Evolutionary conservation across 768 basidiomycete species (phyloP), one percentile per base, ranked within the genome.

Genomic region (Lactarius hengduanensis): DNA sequence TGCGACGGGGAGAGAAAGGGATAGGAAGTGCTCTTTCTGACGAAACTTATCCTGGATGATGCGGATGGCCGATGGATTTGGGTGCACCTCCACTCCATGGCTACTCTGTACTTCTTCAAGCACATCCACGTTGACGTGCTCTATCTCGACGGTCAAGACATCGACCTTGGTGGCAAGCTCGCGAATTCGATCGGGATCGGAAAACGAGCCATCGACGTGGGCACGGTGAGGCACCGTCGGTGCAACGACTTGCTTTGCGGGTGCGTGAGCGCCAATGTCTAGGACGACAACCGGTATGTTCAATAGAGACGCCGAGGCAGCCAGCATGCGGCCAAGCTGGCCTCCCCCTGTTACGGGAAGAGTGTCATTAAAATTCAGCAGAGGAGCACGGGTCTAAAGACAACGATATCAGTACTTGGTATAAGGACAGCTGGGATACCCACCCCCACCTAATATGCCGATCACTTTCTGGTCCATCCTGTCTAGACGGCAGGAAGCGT

Each of bases 271-370:
- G 16, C 92, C 93, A 11, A 86, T 84, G 73, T 97, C 97, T 41
- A 99, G 89, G 69, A 97, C 86, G 38, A 94, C 77, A 20, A 96
- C 79, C 47, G 89, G 84, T 71, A 97, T 82, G 73, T 94, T 92
- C 59, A 98, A 83, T 38, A 94, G 82, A 2, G 95, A 89, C 3
- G 96, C 96, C 0, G 96, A 88, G 38, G 89, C 88, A 4, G 90
- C 92, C 16, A 99, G 84, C 97, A 99, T 99, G 28, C 96, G 93
- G 30, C 96, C 96, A 30, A 99, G 86, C 78, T 98, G 96, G 69
- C 96, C 96, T 43, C 97, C 97, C 69, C 96, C 96, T 96, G 62
- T n/a, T 1, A 30, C 45, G 20, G 20, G 26, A 13, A 10, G 32
- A 20, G 36, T 2, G 36, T 60, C 32, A 54, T 61, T n/a, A 56